A percentile compares a stretch with the other conserved stretches of the same genome.
phyloP scores from a whole-genome alignment of 208 protist genomes.

The Leishmania tropica region DNA sequence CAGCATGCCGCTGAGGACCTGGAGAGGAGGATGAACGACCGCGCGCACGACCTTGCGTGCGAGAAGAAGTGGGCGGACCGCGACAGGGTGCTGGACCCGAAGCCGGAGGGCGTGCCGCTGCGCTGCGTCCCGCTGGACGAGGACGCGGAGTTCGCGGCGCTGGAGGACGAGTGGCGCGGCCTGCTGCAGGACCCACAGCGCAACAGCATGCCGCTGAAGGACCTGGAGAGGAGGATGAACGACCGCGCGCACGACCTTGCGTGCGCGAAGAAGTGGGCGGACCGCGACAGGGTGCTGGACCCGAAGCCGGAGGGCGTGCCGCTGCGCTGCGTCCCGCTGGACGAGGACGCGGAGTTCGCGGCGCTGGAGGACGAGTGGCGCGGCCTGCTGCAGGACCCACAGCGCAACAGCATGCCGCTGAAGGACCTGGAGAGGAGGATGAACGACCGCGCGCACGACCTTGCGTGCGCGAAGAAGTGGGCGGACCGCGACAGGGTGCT shows the following conservation, averaged over 20 bases:
- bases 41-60: slow-evolving; percentile 48
- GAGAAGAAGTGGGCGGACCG: slow-evolving; percentile 43
- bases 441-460: slow-evolving; percentile 48
- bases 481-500: slow-evolving; percentile 40
- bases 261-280: slow-evolving; percentile 29
- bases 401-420: background rate
- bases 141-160: slow-evolving; percentile 32
- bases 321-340: slow-evolving; percentile 35
- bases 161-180: slow-evolving; percentile 30
- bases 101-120: slow-evolving; percentile 54
- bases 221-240: too few species aligned
- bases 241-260: slow-evolving; percentile 48
- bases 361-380: slow-evolving; percentile 31
- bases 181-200: slow-evolving; percentile 14
- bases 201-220: too few species aligned
- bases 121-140: slow-evolving; percentile 37
- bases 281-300: slow-evolving; percentile 49
- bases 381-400: slow-evolving; percentile 8
- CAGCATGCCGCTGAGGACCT: slow-evolving; percentile 7
- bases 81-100: slow-evolving; percentile 33
- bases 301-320: slow-evolving; percentile 51
- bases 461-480: slow-evolving; percentile 45
- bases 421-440: slow-evolving; percentile 35
- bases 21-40: slow-evolving; percentile 21
- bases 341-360: slow-evolving; percentile 39